Base-by-base conservation (phyloP, 148 eudicot species). In the Cornus florida region DNA sequence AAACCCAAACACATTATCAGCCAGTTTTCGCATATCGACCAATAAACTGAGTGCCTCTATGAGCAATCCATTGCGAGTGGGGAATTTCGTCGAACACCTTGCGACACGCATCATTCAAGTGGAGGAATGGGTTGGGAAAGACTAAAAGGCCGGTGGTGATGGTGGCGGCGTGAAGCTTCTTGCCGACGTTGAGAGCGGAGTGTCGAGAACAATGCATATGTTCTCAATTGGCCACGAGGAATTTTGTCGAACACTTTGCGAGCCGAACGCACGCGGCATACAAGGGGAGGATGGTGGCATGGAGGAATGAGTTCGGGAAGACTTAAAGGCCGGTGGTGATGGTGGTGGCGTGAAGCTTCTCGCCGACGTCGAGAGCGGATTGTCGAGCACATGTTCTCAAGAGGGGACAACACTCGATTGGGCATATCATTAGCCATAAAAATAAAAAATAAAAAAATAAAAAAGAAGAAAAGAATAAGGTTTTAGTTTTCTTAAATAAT, bases 131-230 rank as follows among this genome's bases (percentile, higher is more conserved):
- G 60, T 79, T 80, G 7, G 83, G 84, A 7, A 80, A 72, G 56
- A 48, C 39, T 19, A 82, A 48, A 38, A 87, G 85, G 28, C 86
- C 89, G 65, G 69, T 74, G 74, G 82, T 84, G 78, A 87, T 68
- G 81, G 71, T 53, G 77, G 84, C 12, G 75, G 86, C 87, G 78
- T 87, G 89, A 33, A 84, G 83, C 75, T 70, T 82, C 69, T 81
- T 43, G 50, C 81, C 89, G 48, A 24, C 67, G 74, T 39, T 13
- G 72, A 70, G n/a, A n/a, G n/a, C n/a, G n/a, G n/a, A n/a, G n/a
- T n/a, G n/a, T n/a, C n/a, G n/a, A n/a, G n/a, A n/a, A n/a, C n/a
- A n/a, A n/a, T n/a, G 85, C 76, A 50, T 79, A 81, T 53, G 69
- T 41, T 24, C 89, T 72, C 39, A 87, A 57, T n/a, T n/a, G n/a